Evolutionary conservation across 306 rosid genomes (phyloP).

Genomic region (Senna siamea): DNA sequence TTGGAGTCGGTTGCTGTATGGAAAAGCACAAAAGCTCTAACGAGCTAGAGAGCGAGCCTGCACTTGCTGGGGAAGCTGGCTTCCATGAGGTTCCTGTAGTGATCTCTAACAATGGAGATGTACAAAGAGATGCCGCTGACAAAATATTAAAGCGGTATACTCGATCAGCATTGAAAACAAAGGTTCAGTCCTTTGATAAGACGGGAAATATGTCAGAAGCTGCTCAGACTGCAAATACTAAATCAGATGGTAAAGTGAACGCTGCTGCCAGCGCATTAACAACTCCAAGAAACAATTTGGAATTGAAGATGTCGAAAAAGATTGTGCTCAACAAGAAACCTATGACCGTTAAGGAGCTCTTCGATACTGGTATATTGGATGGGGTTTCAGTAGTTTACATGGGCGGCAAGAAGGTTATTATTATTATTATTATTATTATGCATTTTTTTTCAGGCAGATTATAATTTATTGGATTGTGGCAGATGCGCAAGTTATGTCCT

Average conservation of each 20-base stretch:
- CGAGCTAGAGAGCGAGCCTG: slow-evolving; percentile 21
- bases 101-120: slow-evolving; percentile 4
- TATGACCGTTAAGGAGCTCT: slow-evolving; percentile 80
- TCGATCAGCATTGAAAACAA: slow-evolving; percentile 46
- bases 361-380: slow-evolving; percentile 92
- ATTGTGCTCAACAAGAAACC: slow-evolving; percentile 62
- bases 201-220: slow-evolving; percentile 27
- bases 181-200: slow-evolving; percentile 35
- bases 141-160: slow-evolving; percentile 50
- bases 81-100: slow-evolving; percentile 33
- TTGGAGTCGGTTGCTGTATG: slow-evolving; percentile 4
- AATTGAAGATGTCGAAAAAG: slow-evolving; percentile 61
- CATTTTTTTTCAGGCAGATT: neutral
- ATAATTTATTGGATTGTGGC: slow-evolving; percentile 15
- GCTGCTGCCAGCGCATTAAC: slow-evolving; percentile 35
- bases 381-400: slow-evolving; percentile 86
- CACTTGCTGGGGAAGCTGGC: slow-evolving; percentile 33
- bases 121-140: slow-evolving; percentile 31
- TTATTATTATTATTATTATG: neutral
- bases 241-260: slow-evolving; percentile 45
- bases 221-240: slow-evolving; percentile 30
- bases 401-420: slow-evolving; percentile 81
- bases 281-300: slow-evolving; percentile 53
- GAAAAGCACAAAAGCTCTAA: slow-evolving; percentile 23
- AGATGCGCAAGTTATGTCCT: neutral